Evolutionary conservation across 2,329 filamentous ascomycete species (phyloP), one percentile per base, ranked within the genome.

Genomic region (Colletotrichum eleusines): DNA sequence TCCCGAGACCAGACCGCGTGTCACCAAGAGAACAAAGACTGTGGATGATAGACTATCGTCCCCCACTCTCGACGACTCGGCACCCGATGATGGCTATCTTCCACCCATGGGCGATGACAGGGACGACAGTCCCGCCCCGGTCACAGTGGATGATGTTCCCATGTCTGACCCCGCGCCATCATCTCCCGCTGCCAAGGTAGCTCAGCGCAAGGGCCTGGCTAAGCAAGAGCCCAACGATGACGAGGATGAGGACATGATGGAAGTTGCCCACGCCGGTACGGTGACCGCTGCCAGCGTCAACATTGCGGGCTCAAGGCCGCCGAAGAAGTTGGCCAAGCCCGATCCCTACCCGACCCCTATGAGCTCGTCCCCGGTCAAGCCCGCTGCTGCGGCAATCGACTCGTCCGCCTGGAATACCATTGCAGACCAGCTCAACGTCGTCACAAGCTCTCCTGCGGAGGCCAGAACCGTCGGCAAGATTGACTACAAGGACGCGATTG

Each of bases 81-180:
- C 79, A 54, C 81, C 84, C 63, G 86, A 91, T 67, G 88, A 91
- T 63, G 86, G 84, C 55, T 87, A 87, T 65, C 82, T 88, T 40
- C 84, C 86, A 31, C 78, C 82, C 5, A 83, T 87, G 61, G 69
- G 51, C 28, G 57, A 63, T 16, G 64, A 46, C n/a, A 62, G 64
- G 26, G 90, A 94, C 65, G 91, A 96, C 73, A 90, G 91, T 76
- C 79, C 83, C 50, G 74, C 76, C 18, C 26, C 38, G 77, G 77
- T 61, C 42, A 73, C 74, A 33, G 71, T 73, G 60, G 76, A 79
- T 33, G 86, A 88, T 69, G 82, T 93, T n/a, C 87, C 87, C n/a
- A 95, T 96, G 90, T 95, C 92, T 79, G 95, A 98, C 76, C 90
- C 91, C 2, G 86, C 92, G 50, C 94, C 93, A 14, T 98, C 95